These are phyloP conservation scores for Carex scoparia DNA, from an alignment of 176 grass and related monocot species.

Conservation along the genomic window DNA sequence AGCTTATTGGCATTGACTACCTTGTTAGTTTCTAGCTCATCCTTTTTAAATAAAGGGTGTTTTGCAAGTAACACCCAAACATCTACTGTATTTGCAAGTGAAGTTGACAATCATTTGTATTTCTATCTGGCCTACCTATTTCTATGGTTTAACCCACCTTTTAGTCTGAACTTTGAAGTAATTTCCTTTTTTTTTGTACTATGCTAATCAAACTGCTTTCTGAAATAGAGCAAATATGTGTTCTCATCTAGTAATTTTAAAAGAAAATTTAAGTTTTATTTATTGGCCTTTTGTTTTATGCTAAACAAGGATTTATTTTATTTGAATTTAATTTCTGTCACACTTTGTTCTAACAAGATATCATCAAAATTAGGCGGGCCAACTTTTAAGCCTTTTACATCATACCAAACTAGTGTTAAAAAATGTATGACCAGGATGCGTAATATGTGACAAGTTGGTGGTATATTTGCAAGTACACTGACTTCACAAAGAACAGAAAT, in stretches of 20 bases:
- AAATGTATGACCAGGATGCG: not conserved
- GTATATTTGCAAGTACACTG: not conserved
- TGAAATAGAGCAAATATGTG: not conserved
- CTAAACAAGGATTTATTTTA: not conserved
- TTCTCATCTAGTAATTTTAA: not conserved
- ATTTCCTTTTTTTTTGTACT: not conserved
- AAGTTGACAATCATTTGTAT: not conserved
- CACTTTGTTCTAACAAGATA: not conserved
- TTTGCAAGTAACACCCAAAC: slow-evolving; percentile 15
- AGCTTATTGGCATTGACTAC: slow-evolving; percentile 75
- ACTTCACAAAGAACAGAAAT: not conserved
- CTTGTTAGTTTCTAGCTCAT: slow-evolving; percentile 57
- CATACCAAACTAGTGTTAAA: not conserved
- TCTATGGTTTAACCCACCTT: not conserved
- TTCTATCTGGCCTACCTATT: not conserved
- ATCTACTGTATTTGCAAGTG: slow-evolving; percentile 5
- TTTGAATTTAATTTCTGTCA: not conserved
- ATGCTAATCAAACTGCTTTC: not conserved
- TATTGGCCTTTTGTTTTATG: not conserved
- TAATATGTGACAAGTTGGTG: not conserved
- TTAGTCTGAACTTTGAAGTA: not conserved
- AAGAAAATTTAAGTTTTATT: not conserved
- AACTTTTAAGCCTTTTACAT: not conserved
- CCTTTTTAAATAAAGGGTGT: slow-evolving; percentile 7
- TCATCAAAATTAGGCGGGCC: not conserved